Evolutionary conservation across 2,329 filamentous ascomycete genomes (phyloP).

Genomic region (Xylaria polymorpha): DNA sequence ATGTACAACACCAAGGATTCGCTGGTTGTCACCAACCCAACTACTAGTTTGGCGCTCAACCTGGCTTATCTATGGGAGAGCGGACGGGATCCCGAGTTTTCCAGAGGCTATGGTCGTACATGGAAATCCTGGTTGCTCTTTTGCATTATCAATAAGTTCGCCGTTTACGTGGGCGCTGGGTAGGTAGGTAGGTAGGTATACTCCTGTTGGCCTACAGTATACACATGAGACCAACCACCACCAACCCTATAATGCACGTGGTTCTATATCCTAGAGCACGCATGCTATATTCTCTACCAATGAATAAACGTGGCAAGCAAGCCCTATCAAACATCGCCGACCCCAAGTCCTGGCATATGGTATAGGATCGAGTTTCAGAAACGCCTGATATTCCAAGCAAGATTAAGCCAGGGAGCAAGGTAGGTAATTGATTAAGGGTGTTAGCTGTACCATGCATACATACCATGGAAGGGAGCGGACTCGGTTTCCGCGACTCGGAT

Average conservation of each 20-base stretch:
- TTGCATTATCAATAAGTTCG: not conserved
- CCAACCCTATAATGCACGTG: not conserved
- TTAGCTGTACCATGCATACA: not conserved
- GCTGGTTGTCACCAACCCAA: conserved; percentile 16
- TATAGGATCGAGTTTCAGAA: not conserved
- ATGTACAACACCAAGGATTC: conserved; percentile 15
- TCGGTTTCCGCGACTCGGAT: not conserved
- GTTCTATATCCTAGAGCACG: not conserved
- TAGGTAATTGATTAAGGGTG: conserved; percentile 2
- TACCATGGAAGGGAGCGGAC: not conserved
- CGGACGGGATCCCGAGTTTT: conserved; percentile 20
- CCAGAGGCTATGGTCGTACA: conserved; percentile 23
- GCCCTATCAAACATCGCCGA: conserved; percentile 5
- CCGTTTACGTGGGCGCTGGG: not conserved
- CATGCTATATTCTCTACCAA: not conserved
- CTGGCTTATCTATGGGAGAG: conserved; percentile 24
- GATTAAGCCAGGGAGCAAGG: conserved; percentile 8
- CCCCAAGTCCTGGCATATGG: not conserved
- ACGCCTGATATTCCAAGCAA: not conserved
- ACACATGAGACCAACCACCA: not conserved
- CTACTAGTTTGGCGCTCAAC: conserved; percentile 15
- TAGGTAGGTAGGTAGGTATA: not conserved
- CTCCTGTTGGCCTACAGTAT: not conserved
- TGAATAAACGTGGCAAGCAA: not conserved
- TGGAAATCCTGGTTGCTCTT: not conserved